Evolutionary conservation across 108 stramenopile species (phyloP).

Genomic region (Stephanodiscus triporus): DNA sequence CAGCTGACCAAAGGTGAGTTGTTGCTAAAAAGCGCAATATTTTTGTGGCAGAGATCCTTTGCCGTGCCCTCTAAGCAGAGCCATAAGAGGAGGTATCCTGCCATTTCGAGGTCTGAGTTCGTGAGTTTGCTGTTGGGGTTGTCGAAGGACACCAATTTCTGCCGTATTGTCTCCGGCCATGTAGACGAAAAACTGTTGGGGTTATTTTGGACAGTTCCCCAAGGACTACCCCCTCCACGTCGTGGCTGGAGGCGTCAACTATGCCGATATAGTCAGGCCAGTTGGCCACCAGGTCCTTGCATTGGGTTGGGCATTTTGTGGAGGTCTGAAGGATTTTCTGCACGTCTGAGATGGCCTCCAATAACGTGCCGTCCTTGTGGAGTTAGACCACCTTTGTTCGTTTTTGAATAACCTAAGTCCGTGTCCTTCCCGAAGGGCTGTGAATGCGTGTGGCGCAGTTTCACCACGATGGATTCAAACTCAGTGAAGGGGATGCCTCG

Average conservation of each 20-base stretch:
- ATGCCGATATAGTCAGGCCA: conserved; percentile 3
- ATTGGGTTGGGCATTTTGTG: neutral
- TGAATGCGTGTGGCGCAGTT: conserved; percentile 17
- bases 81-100: conserved; percentile 8
- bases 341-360: neutral
- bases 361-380: neutral
- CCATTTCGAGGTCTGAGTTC: conserved; percentile 49
- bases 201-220: neutral
- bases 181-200: conserved; percentile 15
- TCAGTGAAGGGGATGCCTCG: conserved; percentile 12
- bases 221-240: conserved; percentile 30
- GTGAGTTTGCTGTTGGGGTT: conserved; percentile 40
- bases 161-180: conserved; percentile 28
- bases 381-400: neutral
- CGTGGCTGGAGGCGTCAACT: neutral
- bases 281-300: neutral
- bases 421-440: neutral
- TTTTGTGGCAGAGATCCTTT: neutral
- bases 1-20: conserved; percentile 2
- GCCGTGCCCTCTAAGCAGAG: conserved; percentile 6
- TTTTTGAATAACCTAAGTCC: conserved; percentile 1
- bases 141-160: conserved; percentile 13
- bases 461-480: conserved; percentile 1
- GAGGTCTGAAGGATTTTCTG: neutral
- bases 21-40: conserved; percentile 16